Conservation (phyloP, 1,284 basidiomycete species). For the Bondarzewia mesenterica region DNA sequence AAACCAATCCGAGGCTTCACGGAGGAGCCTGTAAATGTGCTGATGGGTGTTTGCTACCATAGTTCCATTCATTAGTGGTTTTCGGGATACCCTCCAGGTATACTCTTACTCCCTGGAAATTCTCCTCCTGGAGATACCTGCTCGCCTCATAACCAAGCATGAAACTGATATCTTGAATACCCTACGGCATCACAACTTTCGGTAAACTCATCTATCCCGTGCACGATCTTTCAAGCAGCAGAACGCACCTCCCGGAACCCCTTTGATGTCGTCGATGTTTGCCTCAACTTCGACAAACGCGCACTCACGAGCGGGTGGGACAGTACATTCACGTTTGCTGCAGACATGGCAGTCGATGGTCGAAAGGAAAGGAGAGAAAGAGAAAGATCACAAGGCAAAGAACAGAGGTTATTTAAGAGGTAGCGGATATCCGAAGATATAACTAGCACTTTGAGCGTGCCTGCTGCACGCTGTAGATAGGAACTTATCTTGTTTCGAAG, state of each 20-base stretch:
- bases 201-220: slow-evolving; percentile 3
- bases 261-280: slow-evolving; percentile 53
- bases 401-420: background rate
- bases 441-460: no score
- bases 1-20: slow-evolving; percentile 77
- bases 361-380: background rate
- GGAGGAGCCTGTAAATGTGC: slow-evolving; percentile 52
- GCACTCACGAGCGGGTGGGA: slow-evolving; percentile 70
- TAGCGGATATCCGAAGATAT: no score
- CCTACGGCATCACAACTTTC: slow-evolving; percentile 25
- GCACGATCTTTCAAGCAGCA: no score
- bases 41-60: slow-evolving; percentile 54
- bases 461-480: no score
- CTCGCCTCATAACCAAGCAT: slow-evolving; percentile 74
- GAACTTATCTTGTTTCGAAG: no score
- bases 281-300: slow-evolving; percentile 64
- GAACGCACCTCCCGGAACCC: slow-evolving; percentile 69
- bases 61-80: slow-evolving; percentile 1
- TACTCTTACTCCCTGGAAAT: slow-evolving; percentile 52
- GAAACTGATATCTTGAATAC: slow-evolving; percentile 63
- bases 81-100: background rate
- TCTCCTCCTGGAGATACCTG: slow-evolving; percentile 48
- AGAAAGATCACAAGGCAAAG: background rate
- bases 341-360: slow-evolving; percentile 17
- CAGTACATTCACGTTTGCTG: slow-evolving; percentile 40